Evolutionary conservation across 2,329 filamentous ascomycete species (phyloP).

Genomic region (Botrytis pseudocinerea): DNA sequence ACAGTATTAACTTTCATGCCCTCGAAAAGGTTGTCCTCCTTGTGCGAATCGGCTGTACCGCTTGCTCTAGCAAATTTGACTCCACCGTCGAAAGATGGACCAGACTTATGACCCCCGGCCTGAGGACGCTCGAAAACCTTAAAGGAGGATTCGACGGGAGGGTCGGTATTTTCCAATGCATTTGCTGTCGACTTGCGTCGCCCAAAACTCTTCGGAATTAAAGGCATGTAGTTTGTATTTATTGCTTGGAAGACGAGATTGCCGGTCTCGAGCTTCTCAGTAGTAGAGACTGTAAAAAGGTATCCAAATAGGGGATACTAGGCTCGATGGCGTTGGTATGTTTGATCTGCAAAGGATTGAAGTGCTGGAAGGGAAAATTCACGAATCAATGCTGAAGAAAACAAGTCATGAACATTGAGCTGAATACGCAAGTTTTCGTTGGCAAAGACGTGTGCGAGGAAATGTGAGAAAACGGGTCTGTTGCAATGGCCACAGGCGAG

Average conservation of each 20-base stretch:
- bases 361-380: background rate
- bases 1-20: conserved; percentile 32
- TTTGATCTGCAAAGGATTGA: conserved; percentile 18
- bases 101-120: conserved; percentile 21
- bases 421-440: conserved; percentile 17
- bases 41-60: conserved; percentile 32
- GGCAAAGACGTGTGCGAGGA: conserved; percentile 10
- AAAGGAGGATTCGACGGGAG: conserved; percentile 37
- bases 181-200: conserved; percentile 41
- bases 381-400: conserved; percentile 1
- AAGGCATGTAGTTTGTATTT: conserved; percentile 41
- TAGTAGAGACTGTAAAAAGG: conserved; percentile 7
- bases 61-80: conserved; percentile 34
- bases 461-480: conserved; percentile 35
- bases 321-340: background rate
- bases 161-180: conserved; percentile 34
- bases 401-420: conserved; percentile 8
- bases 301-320: conserved; percentile 12
- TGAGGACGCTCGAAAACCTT: conserved; percentile 41
- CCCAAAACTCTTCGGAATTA: conserved; percentile 41
- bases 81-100: conserved; percentile 40
- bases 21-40: conserved; percentile 42
- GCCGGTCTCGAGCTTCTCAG: conserved; percentile 22
- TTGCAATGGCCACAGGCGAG: conserved; percentile 29
- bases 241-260: conserved; percentile 23